These are phyloP conservation scores for Camellia oleifera DNA, from an alignment of 179 eudicot species.

Conservation along the genomic window DNA sequence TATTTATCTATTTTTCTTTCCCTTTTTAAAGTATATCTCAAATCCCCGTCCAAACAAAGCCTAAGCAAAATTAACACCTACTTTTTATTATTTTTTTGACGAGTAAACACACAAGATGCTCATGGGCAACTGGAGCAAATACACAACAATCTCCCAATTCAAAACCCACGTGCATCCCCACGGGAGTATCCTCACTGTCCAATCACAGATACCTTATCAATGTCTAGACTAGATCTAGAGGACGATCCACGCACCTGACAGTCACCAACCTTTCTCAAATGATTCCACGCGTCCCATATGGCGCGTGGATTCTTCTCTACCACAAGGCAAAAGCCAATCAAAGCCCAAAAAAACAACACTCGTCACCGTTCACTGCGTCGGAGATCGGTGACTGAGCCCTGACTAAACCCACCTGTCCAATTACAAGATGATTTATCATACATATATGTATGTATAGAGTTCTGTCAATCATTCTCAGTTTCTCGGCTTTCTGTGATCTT, in stretches of 20 bases:
- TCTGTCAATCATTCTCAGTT: constrained; percentile 3
- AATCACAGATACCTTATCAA: background rate
- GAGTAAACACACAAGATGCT: no score
- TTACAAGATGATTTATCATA: background rate
- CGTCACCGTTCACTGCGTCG: constrained; percentile 12
- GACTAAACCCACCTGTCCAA: background rate
- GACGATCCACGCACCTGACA: no score
- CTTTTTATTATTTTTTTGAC: no score
- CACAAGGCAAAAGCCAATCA: background rate
- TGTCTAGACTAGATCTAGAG: no score
- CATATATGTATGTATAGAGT: background rate
- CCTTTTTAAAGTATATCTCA: no score
- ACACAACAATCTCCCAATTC: background rate
- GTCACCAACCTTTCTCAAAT: background rate
- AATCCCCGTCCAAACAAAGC: no score
- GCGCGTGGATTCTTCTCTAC: background rate
- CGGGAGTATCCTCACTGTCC: background rate
- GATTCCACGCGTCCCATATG: background rate
- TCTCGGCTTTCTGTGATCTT: background rate
- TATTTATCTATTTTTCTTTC: no score
- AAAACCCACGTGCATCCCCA: background rate
- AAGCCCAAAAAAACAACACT: background rate
- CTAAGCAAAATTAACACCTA: no score
- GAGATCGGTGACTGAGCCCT: constrained; percentile 5
- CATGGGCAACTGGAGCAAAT: no score